Base-by-base conservation (phyloP, 2,329 filamentous ascomycete species). In the Penicillium italicum region DNA sequence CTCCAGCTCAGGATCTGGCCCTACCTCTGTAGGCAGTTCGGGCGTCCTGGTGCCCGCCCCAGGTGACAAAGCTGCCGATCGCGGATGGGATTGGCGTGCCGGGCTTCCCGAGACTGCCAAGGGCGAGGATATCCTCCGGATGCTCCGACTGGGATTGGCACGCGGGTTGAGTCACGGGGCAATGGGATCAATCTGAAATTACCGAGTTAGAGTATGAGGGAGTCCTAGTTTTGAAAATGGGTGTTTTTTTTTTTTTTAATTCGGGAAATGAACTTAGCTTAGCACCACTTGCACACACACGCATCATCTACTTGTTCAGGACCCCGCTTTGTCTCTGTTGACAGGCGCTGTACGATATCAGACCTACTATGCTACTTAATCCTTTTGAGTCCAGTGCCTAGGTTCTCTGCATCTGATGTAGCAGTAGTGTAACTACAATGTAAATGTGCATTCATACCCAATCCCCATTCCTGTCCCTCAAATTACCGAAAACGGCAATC, bases 21-120 rank as follows among this genome's bases (percentile, higher is more conserved):
- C 56, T 5, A 30, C 60, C 24, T 86, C 84, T 12, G 79, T 85
- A 48, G 74, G 77, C n/a, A 77, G 79, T 20, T 83, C 82, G 7
- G 80, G 77, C 0, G 76, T 84, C 6, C 66, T 82, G 18, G 69
- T 78, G 1, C 71, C 72, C 20, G 62, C 67, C 30, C 61, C 66
- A 14, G 61, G 62, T 40, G 62, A 65, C 40, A 63, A 64, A 54
- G 42, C 51, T 18, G 69, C 80, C 52, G 72, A 83, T 61, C 77
- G 88, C 50, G 85, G 85, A 12, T 91, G 88, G 89, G 89, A 86
- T 77, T 95, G 88, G 86, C 78, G 84, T 67, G 76, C 75, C 9
- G 80, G 79, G 1, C 76, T 90, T 43, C 70, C 76, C 10, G 80
- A 82, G 30, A 79, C 78, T 11, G 83, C 82, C 18, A 85, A 77